Base-by-base conservation (phyloP, 225 moss, liverwort and hornwort species). In the Sphagnum contortum region DNA sequence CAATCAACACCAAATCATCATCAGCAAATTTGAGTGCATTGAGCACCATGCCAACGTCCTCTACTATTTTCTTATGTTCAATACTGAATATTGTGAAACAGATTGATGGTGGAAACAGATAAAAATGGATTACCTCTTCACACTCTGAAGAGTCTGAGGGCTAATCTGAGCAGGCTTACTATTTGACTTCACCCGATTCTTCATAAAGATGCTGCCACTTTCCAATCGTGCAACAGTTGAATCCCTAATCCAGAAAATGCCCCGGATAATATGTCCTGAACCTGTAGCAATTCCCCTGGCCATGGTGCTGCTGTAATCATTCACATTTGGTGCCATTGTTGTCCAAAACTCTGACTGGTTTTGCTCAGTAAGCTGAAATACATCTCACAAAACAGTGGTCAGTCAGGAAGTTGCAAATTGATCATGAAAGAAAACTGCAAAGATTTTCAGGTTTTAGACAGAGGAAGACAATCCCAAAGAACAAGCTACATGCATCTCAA, bases 171-270 rank as follows among this genome's bases (percentile, higher is more conserved):
- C 49, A 7, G 74, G 65, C 50, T 77, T 66, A 51, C 70, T 52
- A 56, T 76, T 77, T 2, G 74, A 67, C 53, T 71, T 72, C 58
- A 84, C 68, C 69, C 60, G 74, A 8, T 63, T 66, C 49, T 61
- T 74, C 72, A 84, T 74, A 47, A 57, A 80, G 3, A 50, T 10
- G 13, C 72, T 57, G 3, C 83, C 80, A 11, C 73, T 74, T 12
- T 72, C 74, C 45, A 84, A 45, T 29, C 71, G 66, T 5, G 63
- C 54, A 10, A 72, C 80, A 2, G 74, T 70, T 5, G 83, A 57
- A 55, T 84, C 74, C 57, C 83, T 77, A 47, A 77, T 50, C 83
- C 83, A 84, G 61, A 84, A 77, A 46, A 84, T 80, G 4, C 77
- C 83, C 65, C 80, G 63, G 54, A 84, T 84, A 48, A 84, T 60